A percentile compares a stretch with the other conserved stretches of the same genome.
These are phyloP conservation scores for Coemansia sp. DNA, from an alignment of 192 early-diverging fungal genomes.

Conservation along the genomic window DNA sequence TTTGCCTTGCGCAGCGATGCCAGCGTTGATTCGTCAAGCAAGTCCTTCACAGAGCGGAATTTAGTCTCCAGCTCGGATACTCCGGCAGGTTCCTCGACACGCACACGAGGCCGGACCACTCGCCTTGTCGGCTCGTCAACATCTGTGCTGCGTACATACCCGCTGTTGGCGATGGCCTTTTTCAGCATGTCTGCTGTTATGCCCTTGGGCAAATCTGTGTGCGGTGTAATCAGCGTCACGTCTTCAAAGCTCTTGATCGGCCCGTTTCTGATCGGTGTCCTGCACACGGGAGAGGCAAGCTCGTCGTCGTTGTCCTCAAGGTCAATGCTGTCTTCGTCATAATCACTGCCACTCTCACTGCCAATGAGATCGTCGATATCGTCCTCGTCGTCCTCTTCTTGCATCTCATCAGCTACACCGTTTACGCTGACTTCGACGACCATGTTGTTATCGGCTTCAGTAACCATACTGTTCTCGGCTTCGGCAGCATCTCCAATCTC, in stretches of 20 bases:
- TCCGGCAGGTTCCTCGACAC: constrained; percentile 40
- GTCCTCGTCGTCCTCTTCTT: background rate
- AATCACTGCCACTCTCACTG: background rate
- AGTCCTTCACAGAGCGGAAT: constrained; percentile 43
- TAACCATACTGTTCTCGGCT: background rate
- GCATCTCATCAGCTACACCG: constrained; percentile 2
- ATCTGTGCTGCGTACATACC: constrained; percentile 49
- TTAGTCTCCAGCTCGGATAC: constrained; percentile 51
- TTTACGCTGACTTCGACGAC: background rate
- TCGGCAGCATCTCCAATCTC: background rate
- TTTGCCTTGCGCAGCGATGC: constrained; percentile 51
- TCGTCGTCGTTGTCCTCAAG: background rate
- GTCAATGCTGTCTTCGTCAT: background rate
- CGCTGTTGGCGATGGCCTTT: constrained; percentile 45
- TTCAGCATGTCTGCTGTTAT: constrained; percentile 53
- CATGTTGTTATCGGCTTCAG: background rate
- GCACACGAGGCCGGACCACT: constrained; percentile 31
- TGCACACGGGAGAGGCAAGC: background rate
- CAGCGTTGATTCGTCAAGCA: constrained; percentile 49
- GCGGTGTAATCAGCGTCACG: constrained; percentile 39
- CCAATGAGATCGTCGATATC: background rate
- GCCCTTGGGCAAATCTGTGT: constrained; percentile 38
- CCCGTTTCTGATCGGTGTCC: background rate
- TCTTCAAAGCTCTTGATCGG: constrained; percentile 20
- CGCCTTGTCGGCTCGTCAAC: constrained; percentile 19